Conservation (phyloP, 78 protist genomes). For the Dictyostelium brefeldianum region DNA sequence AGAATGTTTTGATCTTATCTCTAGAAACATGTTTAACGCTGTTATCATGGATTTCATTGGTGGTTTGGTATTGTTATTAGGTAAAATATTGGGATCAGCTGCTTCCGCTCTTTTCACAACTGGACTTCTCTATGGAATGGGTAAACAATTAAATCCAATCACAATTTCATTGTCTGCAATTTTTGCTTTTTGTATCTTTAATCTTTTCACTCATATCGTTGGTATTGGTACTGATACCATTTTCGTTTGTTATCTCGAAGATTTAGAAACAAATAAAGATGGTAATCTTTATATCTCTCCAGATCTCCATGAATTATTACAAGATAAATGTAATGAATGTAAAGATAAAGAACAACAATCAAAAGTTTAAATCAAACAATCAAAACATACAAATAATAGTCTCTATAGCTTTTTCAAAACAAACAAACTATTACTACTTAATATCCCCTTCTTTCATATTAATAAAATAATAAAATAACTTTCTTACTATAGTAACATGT, state of each 20-base stretch:
- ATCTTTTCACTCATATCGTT: conserved; percentile 71
- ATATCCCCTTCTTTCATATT: too few relatives aligned
- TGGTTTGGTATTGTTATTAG: conserved; percentile 63
- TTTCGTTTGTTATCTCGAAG: conserved; percentile 83
- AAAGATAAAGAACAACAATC: conserved; percentile 30
- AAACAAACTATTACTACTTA: not conserved
- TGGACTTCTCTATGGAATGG: conserved; percentile 17
- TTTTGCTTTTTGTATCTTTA: conserved; percentile 61
- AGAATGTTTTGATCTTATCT: conserved; percentile 62
- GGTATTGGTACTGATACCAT: conserved; percentile 83
- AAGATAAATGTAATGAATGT: conserved; percentile 33
- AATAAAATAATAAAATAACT: not conserved
- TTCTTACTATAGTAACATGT: too few relatives aligned
- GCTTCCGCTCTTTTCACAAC: conserved; percentile 58
- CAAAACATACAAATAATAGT: not conserved
- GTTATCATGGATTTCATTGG: conserved; percentile 79
- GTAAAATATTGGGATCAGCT: conserved; percentile 71
- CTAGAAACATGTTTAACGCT: conserved; percentile 74
- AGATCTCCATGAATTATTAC: conserved; percentile 79
- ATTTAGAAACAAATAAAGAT: conserved; percentile 70
- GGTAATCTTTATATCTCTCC: conserved; percentile 43
- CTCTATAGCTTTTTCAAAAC: not conserved
- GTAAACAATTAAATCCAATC: conserved; percentile 56
- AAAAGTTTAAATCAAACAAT: not conserved
- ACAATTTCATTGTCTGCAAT: conserved; percentile 62